A percentile compares a stretch with the other conserved stretches of the same genome.
phyloP scores from a whole-genome alignment of 2,329 filamentous ascomycete genomes.

The Salinomyces thailandicus region DNA sequence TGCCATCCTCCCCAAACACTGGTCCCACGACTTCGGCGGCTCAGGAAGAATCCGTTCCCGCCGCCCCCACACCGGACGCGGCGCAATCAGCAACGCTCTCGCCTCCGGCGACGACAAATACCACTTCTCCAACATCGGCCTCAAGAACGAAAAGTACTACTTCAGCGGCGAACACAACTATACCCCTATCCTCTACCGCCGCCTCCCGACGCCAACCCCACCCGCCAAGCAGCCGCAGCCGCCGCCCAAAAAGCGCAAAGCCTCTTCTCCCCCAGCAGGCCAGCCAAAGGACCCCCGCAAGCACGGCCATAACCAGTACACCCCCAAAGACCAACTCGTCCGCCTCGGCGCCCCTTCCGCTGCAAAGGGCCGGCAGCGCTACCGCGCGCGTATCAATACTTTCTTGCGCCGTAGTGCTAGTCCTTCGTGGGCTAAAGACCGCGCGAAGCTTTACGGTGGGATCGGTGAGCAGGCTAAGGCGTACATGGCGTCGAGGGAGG shows the following conservation, averaged over 20 bases:
- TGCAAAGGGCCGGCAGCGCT: constrained; percentile 3
- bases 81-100: constrained; percentile 18
- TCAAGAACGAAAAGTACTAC: constrained; percentile 16
- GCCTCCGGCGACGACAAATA: constrained; percentile 11
- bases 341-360: constrained; percentile 17
- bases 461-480: constrained; percentile 4
- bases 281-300: constrained; percentile 10
- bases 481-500: too few relatives aligned
- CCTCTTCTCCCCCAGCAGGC: neutral
- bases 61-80: constrained; percentile 30
- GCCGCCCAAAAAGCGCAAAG: constrained; percentile 9
- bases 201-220: constrained; percentile 1
- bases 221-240: constrained; percentile 4
- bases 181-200: constrained; percentile 15
- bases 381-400: constrained; percentile 8
- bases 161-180: constrained; percentile 21
- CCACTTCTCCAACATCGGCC: constrained; percentile 8
- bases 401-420: constrained; percentile 7
- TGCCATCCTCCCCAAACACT: constrained; percentile 21
- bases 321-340: constrained; percentile 18
- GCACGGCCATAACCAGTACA: constrained; percentile 22
- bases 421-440: constrained; percentile 6
- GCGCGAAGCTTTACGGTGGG: constrained; percentile 5
- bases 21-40: constrained; percentile 31
- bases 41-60: constrained; percentile 22